Evolutionary conservation across 2,329 filamentous ascomycete genomes (phyloP).

Genomic region (Pestalotiopsis sp.): DNA sequence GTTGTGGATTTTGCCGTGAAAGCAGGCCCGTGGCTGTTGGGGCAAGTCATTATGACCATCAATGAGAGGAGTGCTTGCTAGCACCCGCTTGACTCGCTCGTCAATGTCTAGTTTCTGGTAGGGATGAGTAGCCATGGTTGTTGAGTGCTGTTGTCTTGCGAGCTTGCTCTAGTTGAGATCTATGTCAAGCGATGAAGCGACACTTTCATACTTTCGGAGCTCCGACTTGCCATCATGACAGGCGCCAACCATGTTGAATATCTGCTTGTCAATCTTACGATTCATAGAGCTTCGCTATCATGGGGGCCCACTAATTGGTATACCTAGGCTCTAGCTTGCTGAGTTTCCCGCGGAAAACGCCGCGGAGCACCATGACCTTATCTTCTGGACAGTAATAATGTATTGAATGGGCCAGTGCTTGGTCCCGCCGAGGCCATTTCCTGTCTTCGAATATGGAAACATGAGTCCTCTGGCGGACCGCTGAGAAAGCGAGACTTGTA

Average conservation of each 20-base stretch:
- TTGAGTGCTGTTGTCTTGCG: background rate
- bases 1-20: slow-evolving; percentile 33
- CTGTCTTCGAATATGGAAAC: too few species aligned
- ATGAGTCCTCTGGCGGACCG: too few species aligned
- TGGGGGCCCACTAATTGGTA: background rate
- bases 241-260: background rate
- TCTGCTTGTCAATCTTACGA: background rate
- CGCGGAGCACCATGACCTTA: background rate
- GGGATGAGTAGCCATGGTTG: background rate
- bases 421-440: too few species aligned
- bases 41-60: slow-evolving; percentile 39
- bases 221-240: background rate
- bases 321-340: background rate
- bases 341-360: background rate
- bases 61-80: slow-evolving; percentile 23
- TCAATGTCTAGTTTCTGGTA: slow-evolving; percentile 6
- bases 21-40: slow-evolving; percentile 26
- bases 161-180: background rate
- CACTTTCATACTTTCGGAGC: background rate
- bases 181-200: background rate
- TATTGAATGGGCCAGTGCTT: too few species aligned
- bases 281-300: background rate
- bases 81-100: slow-evolving; percentile 2
- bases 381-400: background rate
- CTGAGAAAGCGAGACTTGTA: too few species aligned